Percentiles rank a stretch among this genome's conserved stretches.
These are phyloP conservation scores for Ceratobasidium sp. DNA, from an alignment of 1,284 basidiomycete genomes.

Conservation along the genomic window DNA sequence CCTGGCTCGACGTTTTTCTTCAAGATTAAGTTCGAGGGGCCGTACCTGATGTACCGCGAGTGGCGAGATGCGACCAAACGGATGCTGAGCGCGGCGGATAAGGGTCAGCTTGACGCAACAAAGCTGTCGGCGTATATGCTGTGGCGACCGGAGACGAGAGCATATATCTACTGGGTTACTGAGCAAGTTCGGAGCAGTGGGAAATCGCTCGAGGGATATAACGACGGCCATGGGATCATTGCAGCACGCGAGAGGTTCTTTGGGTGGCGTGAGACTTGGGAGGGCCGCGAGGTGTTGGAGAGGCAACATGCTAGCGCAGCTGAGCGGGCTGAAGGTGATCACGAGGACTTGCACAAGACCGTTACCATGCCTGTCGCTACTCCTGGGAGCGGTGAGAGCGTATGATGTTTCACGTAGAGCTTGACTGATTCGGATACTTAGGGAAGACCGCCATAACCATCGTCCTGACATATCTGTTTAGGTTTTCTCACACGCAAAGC, in stretches of 20 bases:
- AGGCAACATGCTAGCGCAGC: conserved; percentile 46
- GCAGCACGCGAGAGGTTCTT: conserved; percentile 85
- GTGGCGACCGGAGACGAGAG: conserved; percentile 73
- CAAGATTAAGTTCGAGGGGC: conserved; percentile 99
- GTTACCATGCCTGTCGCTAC: conserved; percentile 92
- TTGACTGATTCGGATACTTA: conserved; percentile 53
- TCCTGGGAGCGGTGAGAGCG: conserved; percentile 87
- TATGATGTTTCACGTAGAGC: background rate
- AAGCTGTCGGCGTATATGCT: conserved; percentile 73
- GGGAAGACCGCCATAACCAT: conserved; percentile 91
- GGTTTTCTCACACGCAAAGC: conserved; percentile 90
- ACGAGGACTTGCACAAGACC: conserved; percentile 75
- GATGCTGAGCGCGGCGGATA: conserved; percentile 65
- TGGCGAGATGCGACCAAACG: conserved; percentile 95
- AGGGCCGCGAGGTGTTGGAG: conserved; percentile 59
- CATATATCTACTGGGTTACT: conserved; percentile 78
- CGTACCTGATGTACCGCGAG: conserved; percentile 98
- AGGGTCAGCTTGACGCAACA: conserved; percentile 54
- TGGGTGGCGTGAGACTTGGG: conserved; percentile 70
- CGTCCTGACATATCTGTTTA: conserved; percentile 82
- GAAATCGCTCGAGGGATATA: conserved; percentile 39
- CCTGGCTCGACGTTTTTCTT: conserved; percentile 94
- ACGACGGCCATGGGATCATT: conserved; percentile 76
- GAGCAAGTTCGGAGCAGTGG: conserved; percentile 48
- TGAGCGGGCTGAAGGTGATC: conserved; percentile 43